These are phyloP conservation scores for Penicillium oxalicum DNA, from an alignment of 2,329 filamentous ascomycete genomes.

Conservation along the genomic window DNA sequence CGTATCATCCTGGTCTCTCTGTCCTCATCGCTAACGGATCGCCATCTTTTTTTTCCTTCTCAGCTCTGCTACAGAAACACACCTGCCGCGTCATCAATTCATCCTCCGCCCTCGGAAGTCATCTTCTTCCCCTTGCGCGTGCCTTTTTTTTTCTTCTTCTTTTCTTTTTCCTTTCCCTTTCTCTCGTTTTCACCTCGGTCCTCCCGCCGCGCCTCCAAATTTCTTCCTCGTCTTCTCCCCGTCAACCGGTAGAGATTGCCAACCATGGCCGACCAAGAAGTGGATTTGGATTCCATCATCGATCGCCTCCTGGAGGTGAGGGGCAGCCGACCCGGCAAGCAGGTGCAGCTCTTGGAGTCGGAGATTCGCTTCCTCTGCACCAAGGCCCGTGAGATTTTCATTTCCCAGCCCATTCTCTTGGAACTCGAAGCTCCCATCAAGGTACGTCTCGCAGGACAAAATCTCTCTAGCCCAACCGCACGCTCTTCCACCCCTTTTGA, in stretches of 20 bases:
- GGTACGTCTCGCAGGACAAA: conserved; percentile 48
- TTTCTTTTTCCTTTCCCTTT: conserved; percentile 19
- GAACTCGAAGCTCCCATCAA: conserved; percentile 99
- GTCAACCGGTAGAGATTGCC: conserved; percentile 32
- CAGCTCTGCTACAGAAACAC: conserved; percentile 20
- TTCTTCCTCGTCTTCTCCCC: conserved; percentile 20
- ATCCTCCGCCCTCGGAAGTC: conserved; percentile 26
- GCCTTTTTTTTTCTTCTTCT: conserved; percentile 18
- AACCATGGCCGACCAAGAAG: conserved; percentile 73
- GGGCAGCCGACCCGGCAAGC: conserved; percentile 95
- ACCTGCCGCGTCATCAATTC: conserved; percentile 30
- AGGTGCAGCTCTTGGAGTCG: conserved; percentile 91
- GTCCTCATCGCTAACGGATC: conserved; percentile 14
- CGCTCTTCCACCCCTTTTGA: too few relatives aligned
- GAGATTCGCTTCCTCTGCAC: conserved; percentile 98
- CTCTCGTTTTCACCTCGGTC: conserved; percentile 25
- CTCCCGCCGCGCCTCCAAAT: conserved; percentile 18
- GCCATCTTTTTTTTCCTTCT: background rate
- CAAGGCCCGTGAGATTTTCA: conserved; percentile 98
- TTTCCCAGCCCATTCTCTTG: conserved; percentile 94
- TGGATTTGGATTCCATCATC: conserved; percentile 99
- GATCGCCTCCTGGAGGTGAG: conserved; percentile 95
- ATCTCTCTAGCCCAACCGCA: too few relatives aligned
- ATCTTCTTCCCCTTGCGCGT: conserved; percentile 26
- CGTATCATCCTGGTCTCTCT: conserved; percentile 9